Percentiles rank a stretch among this genome's conserved stretches.
Conservation (phyloP, 2,329 filamentous ascomycete species). For the Cladosporium halotolerans region DNA sequence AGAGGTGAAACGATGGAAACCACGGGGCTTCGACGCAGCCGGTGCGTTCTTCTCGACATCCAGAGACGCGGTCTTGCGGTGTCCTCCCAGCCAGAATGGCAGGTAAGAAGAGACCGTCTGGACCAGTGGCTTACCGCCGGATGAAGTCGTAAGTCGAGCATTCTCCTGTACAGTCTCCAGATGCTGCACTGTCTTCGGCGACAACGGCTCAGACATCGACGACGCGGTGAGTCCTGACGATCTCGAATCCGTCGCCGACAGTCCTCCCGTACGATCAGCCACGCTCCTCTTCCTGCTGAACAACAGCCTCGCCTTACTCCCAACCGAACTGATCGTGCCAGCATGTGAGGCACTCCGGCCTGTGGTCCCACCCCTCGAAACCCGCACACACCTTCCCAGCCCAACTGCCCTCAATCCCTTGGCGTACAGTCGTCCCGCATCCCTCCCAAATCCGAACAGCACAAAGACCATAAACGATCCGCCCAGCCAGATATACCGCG, state of each 20-base stretch:
- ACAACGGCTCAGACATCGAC: conserved; percentile 14
- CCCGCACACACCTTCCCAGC: conserved; percentile 22
- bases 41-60: conserved; percentile 9
- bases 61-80: neutral
- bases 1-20: conserved; percentile 11
- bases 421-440: conserved; percentile 53
- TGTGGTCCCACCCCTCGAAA: neutral
- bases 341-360: neutral
- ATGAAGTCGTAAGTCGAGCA: neutral
- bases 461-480: conserved; percentile 52
- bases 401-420: conserved; percentile 39
- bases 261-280: neutral
- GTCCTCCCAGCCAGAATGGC: neutral
- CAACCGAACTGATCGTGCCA: conserved; percentile 18
- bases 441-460: conserved; percentile 60
- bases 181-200: conserved; percentile 19
- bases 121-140: neutral
- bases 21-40: conserved; percentile 5
- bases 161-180: conserved; percentile 20
- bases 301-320: conserved; percentile 24
- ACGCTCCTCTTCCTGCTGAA: conserved; percentile 15
- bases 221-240: conserved; percentile 13
- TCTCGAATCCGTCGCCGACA: neutral
- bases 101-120: neutral
- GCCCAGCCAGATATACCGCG: conserved; percentile 53